These are phyloP conservation scores for Nitzschia inconspicua DNA, from an alignment of 108 stramenopile genomes.

Conservation along the genomic window DNA sequence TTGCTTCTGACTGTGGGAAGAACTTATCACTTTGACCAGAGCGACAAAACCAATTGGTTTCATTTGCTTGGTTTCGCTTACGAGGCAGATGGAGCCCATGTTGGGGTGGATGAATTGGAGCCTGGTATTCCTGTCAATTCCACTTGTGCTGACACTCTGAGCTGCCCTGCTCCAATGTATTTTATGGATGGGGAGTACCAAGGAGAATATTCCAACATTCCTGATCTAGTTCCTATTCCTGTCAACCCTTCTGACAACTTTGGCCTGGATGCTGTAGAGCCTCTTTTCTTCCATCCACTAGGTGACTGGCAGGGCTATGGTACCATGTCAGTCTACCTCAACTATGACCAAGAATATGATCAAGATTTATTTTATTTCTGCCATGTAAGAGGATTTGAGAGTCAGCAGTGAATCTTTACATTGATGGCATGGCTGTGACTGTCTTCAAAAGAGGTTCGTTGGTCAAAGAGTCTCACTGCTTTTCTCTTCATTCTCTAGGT, in stretches of 20 bases:
- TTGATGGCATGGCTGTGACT: conserved; percentile 29
- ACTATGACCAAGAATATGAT: conserved; percentile 35
- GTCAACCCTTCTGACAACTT: conserved; percentile 53
- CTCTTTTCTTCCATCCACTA: conserved; percentile 68
- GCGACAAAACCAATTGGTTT: conserved; percentile 21
- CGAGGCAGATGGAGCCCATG: conserved; percentile 87
- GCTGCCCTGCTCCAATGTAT: conserved; percentile 85
- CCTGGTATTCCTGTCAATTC: conserved; percentile 53
- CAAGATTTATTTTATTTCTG: conserved; percentile 92
- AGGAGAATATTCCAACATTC: conserved; percentile 50
- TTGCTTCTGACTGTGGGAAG: conserved; percentile 15
- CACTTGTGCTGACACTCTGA: conserved; percentile 34
- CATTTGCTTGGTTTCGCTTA: conserved; percentile 31
- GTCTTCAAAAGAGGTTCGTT: conserved; percentile 3
- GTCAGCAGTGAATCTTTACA: too few species aligned
- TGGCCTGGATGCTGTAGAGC: conserved; percentile 84
- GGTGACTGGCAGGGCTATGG: conserved; percentile 64
- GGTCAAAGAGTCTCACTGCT: not conserved
- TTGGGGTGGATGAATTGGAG: conserved; percentile 74
- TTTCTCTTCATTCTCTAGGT: too few species aligned
- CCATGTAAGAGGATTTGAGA: conserved; percentile 52
- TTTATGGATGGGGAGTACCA: conserved; percentile 51
- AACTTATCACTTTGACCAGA: conserved; percentile 26
- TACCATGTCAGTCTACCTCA: conserved; percentile 57
- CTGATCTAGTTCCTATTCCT: conserved; percentile 36